Evolutionary conservation across 2,329 filamentous ascomycete species (phyloP).

Genomic region (Ustulina deusta): DNA sequence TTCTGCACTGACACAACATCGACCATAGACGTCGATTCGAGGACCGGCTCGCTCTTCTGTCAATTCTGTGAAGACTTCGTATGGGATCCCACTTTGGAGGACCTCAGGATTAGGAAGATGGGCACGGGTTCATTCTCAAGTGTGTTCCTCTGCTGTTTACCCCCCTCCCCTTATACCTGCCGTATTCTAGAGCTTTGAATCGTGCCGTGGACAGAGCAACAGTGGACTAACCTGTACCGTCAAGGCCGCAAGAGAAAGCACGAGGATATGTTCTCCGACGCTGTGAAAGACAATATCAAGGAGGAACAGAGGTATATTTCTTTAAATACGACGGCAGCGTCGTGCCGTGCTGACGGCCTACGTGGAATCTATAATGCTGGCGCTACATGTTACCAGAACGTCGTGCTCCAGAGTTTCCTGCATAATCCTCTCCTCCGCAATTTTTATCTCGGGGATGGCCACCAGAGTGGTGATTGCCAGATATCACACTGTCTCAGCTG

Average conservation of each 20-base stretch:
- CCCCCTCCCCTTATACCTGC: not conserved
- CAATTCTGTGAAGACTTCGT: constrained; percentile 86
- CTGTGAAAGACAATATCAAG: constrained; percentile 60
- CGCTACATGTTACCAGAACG: constrained; percentile 98
- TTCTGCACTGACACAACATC: constrained; percentile 20
- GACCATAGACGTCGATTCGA: constrained; percentile 77
- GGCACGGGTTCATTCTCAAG: constrained; percentile 74
- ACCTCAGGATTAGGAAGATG: constrained; percentile 77
- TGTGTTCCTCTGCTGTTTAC: constrained; percentile 54
- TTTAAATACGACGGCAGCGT: constrained; percentile 80
- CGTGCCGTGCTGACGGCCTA: constrained; percentile 87
- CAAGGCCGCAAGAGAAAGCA: constrained; percentile 79
- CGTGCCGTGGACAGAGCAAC: no score
- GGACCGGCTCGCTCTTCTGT: constrained; percentile 80
- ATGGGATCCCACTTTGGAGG: constrained; percentile 84
- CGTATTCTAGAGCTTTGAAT: not conserved
- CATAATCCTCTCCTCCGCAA: constrained; percentile 93
- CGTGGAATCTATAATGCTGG: constrained; percentile 97
- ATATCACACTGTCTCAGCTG: constrained; percentile 73
- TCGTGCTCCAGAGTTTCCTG: constrained; percentile 91
- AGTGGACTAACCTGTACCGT: constrained; percentile 5
- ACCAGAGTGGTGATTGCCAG: constrained; percentile 80
- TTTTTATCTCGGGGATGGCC: constrained; percentile 92
- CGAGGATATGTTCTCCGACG: constrained; percentile 75
- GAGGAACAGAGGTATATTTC: constrained; percentile 83